A percentile compares a stretch with the other conserved stretches of the same genome.
Evolutionary conservation across 768 basidiomycete species (phyloP).

Genomic region (Boletus speciosus): DNA sequence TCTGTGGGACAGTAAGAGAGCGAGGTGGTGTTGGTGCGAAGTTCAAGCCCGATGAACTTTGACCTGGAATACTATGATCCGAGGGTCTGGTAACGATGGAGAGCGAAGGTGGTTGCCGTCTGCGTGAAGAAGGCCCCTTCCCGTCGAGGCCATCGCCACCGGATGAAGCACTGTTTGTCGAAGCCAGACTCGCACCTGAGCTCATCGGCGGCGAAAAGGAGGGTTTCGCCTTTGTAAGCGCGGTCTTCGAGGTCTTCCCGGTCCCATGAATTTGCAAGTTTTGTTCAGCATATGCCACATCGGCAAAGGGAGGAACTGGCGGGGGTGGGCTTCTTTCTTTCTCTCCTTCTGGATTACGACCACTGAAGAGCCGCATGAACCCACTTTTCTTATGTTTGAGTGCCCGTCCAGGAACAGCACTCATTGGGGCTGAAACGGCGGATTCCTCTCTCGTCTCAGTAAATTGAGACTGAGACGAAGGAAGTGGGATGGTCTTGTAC

Average conservation of each 20-base stretch:
- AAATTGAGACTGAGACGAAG: conserved; percentile 36
- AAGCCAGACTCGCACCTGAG: conserved; percentile 14
- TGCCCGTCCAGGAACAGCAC: conserved; percentile 36
- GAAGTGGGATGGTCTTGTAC: conserved; percentile 37
- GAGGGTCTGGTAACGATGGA: conserved; percentile 28
- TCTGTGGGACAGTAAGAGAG: conserved; percentile 40
- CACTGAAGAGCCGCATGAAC: conserved; percentile 75
- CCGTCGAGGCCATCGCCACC: conserved; percentile 15
- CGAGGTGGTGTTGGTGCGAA: conserved; percentile 9
- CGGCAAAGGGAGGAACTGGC: conserved; percentile 53
- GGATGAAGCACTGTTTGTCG: conserved; percentile 1
- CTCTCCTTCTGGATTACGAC: conserved; percentile 33
- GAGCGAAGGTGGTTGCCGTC: conserved; percentile 28
- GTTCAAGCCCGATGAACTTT: conserved; percentile 8
- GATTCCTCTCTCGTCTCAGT: conserved; percentile 45
- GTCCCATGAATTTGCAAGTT: conserved; percentile 17
- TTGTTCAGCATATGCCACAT: conserved; percentile 31
- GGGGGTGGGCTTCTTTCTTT: conserved; percentile 44
- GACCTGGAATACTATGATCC: conserved; percentile 12
- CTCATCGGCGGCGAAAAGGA: conserved; percentile 37
- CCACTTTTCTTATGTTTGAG: conserved; percentile 79
- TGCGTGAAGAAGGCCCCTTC: conserved; percentile 24
- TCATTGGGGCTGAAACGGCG: conserved; percentile 9
- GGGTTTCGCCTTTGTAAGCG: conserved; percentile 37
- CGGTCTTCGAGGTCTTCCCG: conserved; percentile 30